A percentile compares a stretch with the other conserved stretches of the same genome.
phyloP scores from a whole-genome alignment of 176 grass and related monocot genomes.

The Avena atlantica region DNA sequence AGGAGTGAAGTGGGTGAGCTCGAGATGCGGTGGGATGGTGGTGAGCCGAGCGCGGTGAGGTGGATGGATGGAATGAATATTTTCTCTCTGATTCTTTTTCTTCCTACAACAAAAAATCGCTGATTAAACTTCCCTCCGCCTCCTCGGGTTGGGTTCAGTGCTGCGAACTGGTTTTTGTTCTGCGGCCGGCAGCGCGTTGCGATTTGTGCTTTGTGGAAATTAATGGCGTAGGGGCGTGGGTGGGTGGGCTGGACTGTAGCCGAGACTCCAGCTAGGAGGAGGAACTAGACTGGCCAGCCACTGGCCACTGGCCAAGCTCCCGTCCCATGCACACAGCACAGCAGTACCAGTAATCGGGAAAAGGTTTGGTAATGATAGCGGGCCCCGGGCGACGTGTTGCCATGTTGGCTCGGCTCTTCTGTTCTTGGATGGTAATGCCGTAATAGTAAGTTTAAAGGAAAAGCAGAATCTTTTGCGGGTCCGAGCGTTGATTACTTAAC shows the following conservation, averaged over 20 bases:
- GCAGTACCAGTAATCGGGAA: neutral
- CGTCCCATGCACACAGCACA: neutral
- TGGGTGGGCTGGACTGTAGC: conserved; percentile 39
- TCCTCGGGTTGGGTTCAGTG: neutral
- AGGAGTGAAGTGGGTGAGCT: conserved; percentile 40
- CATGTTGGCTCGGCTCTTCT: neutral
- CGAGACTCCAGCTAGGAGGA: neutral
- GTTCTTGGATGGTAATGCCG: neutral
- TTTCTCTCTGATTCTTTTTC: neutral
- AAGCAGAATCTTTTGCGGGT: neutral
- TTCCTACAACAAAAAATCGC: neutral
- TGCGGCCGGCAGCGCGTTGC: neutral
- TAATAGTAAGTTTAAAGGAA: conserved; percentile 2
- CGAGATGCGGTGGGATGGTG: conserved; percentile 22
- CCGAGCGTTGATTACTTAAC: neutral
- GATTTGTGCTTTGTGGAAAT: conserved; percentile 34
- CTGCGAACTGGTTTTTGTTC: neutral
- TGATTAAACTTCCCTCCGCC: neutral
- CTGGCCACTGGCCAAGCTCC: neutral
- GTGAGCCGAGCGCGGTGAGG: neutral
- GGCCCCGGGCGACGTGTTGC: neutral
- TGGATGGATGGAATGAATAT: conserved; percentile 27
- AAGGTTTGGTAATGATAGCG: conserved; percentile 21
- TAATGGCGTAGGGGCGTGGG: conserved; percentile 32
- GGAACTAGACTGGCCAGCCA: neutral